Evolutionary conservation across 2,329 filamentous ascomycete species (phyloP).

Genomic region (Emmonsiellopsis sp.): DNA sequence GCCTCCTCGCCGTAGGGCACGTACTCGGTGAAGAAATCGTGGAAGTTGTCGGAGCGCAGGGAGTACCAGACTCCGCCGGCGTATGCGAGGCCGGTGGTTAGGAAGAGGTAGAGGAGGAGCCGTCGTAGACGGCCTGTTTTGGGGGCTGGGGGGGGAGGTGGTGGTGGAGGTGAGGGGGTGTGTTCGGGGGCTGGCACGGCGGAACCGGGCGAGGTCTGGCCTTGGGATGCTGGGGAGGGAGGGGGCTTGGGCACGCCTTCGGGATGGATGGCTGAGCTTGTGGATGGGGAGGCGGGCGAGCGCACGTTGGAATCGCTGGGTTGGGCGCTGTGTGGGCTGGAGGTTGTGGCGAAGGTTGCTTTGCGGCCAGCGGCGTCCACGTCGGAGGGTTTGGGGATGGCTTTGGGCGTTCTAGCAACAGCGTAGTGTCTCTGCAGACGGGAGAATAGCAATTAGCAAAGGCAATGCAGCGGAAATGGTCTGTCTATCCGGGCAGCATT

Average conservation of each 20-base stretch:
- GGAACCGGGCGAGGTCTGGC: slow-evolving; percentile 28
- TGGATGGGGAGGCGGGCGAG: slow-evolving; percentile 34
- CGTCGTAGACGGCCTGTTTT: slow-evolving; percentile 67
- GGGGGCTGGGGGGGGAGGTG: slow-evolving; percentile 35
- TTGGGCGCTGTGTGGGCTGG: not conserved
- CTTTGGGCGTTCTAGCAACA: slow-evolving; percentile 19
- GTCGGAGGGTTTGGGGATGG: slow-evolving; percentile 7
- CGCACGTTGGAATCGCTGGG: slow-evolving; percentile 11
- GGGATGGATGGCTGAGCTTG: slow-evolving; percentile 40
- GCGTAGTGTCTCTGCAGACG: slow-evolving; percentile 41
- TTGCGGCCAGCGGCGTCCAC: slow-evolving; percentile 18
- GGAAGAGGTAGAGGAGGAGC: slow-evolving; percentile 65
- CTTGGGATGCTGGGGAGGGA: slow-evolving; percentile 28
- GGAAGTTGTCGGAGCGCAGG: slow-evolving; percentile 91
- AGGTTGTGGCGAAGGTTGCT: slow-evolving; percentile 16
- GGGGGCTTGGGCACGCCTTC: slow-evolving; percentile 41
- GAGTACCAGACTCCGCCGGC: slow-evolving; percentile 87
- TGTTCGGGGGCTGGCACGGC: slow-evolving; percentile 29
- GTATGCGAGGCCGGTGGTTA: slow-evolving; percentile 71
- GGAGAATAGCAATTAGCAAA: not conserved
- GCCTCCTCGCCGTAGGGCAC: slow-evolving; percentile 89
- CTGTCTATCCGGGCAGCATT: not conserved
- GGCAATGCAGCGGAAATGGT: not conserved
- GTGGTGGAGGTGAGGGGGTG: slow-evolving; percentile 28
- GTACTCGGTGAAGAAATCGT: slow-evolving; percentile 98